Percentiles rank a stretch among this genome's conserved stretches.
Conservation (phyloP, 768 basidiomycete species). For the Coprinopsis strossmayeri region DNA sequence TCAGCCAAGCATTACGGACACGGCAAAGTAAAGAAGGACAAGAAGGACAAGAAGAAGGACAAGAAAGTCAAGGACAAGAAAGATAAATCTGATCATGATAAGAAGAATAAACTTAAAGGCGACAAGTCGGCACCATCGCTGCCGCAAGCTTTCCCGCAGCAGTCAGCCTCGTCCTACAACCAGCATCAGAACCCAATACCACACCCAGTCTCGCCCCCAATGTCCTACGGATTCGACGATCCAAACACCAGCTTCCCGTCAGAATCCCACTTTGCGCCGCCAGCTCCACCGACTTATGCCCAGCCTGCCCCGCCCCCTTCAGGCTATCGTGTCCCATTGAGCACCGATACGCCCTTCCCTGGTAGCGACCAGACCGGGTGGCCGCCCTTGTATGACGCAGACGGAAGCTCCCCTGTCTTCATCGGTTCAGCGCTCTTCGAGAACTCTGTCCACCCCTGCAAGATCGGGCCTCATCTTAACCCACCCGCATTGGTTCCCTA, state of each 20-base stretch:
- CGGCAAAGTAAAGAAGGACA: conserved; percentile 20
- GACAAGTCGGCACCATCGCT: conserved; percentile 7
- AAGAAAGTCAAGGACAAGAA: conserved; percentile 19
- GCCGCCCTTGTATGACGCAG: conserved; percentile 46
- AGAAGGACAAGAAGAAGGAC: conserved; percentile 18
- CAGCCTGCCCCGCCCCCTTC: conserved; percentile 42
- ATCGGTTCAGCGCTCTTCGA: conserved; percentile 68
- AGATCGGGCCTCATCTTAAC: conserved; percentile 59
- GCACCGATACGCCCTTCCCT: conserved; percentile 37
- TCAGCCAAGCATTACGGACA: conserved; percentile 16
- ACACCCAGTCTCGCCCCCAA: conserved; percentile 9
- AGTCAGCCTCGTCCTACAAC: conserved; percentile 1
- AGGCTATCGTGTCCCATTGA: conserved; percentile 59
- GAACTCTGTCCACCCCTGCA: conserved; percentile 76
- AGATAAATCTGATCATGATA: conserved; percentile 20
- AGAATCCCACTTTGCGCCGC: neutral
- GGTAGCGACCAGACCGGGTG: conserved; percentile 30
- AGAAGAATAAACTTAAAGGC: conserved; percentile 12
- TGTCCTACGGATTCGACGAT: conserved; percentile 15
- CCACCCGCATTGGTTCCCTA: conserved; percentile 51
- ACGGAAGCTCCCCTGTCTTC: conserved; percentile 55
- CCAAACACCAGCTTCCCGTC: conserved; percentile 7
- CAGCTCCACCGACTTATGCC: conserved; percentile 1
- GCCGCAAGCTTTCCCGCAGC: neutral
- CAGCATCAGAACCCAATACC: conserved; percentile 9